A percentile compares a stretch with the other conserved stretches of the same genome.
These are phyloP conservation scores for Elsinoe fawcettii DNA, from an alignment of 2,329 filamentous ascomycete genomes.

Conservation along the genomic window DNA sequence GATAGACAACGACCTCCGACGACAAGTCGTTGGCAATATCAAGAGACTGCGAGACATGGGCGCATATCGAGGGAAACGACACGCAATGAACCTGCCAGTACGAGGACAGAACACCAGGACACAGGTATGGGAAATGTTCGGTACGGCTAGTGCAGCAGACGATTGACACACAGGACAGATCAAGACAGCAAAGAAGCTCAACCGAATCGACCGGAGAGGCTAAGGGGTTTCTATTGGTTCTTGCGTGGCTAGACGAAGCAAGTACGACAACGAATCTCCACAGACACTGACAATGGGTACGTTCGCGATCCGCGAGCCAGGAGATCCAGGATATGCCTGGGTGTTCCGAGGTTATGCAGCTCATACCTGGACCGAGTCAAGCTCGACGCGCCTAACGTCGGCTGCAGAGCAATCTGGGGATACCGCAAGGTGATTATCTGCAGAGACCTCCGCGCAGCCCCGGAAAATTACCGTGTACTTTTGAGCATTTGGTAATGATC, in stretches of 20 bases:
- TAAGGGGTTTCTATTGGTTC: conserved; percentile 14
- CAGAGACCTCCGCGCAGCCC: neutral
- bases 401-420: neutral
- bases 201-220: conserved; percentile 48
- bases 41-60: conserved; percentile 81
- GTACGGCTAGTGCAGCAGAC: neutral
- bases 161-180: conserved; percentile 38
- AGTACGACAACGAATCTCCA: neutral
- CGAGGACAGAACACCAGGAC: conserved; percentile 81
- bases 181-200: conserved; percentile 51
- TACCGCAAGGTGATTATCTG: neutral
- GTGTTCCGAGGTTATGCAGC: neutral
- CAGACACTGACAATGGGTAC: neutral
- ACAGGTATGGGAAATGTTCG: conserved; percentile 46
- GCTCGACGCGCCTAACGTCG: neutral
- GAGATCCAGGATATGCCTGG: neutral
- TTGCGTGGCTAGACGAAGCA: neutral
- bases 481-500: neutral
- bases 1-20: conserved; percentile 79
- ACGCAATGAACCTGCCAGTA: conserved; percentile 88
- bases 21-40: conserved; percentile 77
- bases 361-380: neutral
- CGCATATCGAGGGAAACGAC: conserved; percentile 76
- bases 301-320: neutral
- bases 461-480: conserved; percentile 2